phyloP scores from a whole-genome alignment of 345 rosid species.

The Ceriops tagal region DNA sequence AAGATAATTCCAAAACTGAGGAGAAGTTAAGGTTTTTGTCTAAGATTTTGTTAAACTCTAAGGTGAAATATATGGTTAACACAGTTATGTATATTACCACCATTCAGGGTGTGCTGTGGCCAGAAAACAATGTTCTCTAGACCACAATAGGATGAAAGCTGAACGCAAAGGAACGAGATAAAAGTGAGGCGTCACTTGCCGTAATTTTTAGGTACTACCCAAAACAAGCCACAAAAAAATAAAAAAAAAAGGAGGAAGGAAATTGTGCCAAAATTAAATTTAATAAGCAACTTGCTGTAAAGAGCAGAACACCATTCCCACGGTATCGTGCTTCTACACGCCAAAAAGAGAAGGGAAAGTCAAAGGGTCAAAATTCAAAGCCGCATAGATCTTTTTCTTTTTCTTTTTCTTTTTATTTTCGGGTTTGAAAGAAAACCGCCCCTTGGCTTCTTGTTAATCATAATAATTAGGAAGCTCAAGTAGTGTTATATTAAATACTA shows the following conservation, averaged over 20 bases:
- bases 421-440: not conserved
- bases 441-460: slow-evolving; percentile 9
- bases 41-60: too few species aligned
- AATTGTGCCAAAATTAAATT: not conserved
- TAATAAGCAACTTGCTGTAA: slow-evolving; percentile 3
- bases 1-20: too few species aligned
- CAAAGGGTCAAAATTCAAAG: slow-evolving; percentile 44
- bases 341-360: slow-evolving; percentile 21
- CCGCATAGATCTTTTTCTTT: not conserved
- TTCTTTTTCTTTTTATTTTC: too few species aligned
- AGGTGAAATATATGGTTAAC: too few species aligned
- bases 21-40: too few species aligned
- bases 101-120: too few species aligned
- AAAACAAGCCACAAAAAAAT: not conserved
- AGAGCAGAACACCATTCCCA: slow-evolving; percentile 14
- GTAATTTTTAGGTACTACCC: too few species aligned
- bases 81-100: too few species aligned
- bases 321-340: slow-evolving; percentile 7
- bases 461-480: slow-evolving; percentile 27
- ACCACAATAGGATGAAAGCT: too few species aligned
- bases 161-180: too few species aligned
- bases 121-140: too few species aligned
- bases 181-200: too few species aligned
- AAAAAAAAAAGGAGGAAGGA: not conserved
- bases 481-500: slow-evolving; percentile 18